Evolutionary conservation across 768 basidiomycete species (phyloP).

Genomic region (Agrocybe pediades): DNA sequence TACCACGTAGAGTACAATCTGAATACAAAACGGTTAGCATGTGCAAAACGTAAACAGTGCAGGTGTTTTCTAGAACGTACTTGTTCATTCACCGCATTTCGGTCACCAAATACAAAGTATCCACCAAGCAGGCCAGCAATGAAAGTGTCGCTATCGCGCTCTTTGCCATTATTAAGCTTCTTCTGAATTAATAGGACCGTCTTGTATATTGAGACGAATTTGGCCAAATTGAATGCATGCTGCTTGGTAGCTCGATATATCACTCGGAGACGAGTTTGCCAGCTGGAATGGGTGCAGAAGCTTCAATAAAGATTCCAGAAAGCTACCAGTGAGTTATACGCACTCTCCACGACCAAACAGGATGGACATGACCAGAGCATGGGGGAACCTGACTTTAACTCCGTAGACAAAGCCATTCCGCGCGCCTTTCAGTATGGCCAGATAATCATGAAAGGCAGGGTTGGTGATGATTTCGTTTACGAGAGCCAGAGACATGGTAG

Average conservation of each 20-base stretch:
- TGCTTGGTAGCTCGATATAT: slow-evolving; percentile 88
- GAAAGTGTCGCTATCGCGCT: slow-evolving; percentile 82
- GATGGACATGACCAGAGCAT: slow-evolving; percentile 95
- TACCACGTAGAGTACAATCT: slow-evolving; percentile 97
- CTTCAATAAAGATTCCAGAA: slow-evolving; percentile 12
- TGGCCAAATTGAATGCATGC: slow-evolving; percentile 89
- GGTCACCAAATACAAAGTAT: slow-evolving; percentile 84
- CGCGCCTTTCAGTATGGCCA: slow-evolving; percentile 93
- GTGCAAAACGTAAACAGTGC: background rate
- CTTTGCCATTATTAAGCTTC: slow-evolving; percentile 80
- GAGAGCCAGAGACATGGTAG: slow-evolving; percentile 29
- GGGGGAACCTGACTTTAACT: slow-evolving; percentile 90
- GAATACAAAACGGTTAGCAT: slow-evolving; percentile 12
- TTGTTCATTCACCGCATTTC: slow-evolving; percentile 91
- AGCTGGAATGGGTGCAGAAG: slow-evolving; percentile 45
- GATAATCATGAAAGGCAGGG: slow-evolving; percentile 85
- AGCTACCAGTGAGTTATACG: slow-evolving; percentile 32
- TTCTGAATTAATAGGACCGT: slow-evolving; percentile 79
- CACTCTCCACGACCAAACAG: slow-evolving; percentile 92
- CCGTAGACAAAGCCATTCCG: slow-evolving; percentile 90
- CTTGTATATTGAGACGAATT: slow-evolving; percentile 96
- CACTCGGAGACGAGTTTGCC: slow-evolving; percentile 61
- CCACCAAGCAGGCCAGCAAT: slow-evolving; percentile 92
- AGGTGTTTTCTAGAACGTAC: slow-evolving; percentile 41
- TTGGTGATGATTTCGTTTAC: slow-evolving; percentile 54